These are phyloP conservation scores for Botryotinia convoluta DNA, from an alignment of 2,329 filamentous ascomycete species.

Conservation along the genomic window DNA sequence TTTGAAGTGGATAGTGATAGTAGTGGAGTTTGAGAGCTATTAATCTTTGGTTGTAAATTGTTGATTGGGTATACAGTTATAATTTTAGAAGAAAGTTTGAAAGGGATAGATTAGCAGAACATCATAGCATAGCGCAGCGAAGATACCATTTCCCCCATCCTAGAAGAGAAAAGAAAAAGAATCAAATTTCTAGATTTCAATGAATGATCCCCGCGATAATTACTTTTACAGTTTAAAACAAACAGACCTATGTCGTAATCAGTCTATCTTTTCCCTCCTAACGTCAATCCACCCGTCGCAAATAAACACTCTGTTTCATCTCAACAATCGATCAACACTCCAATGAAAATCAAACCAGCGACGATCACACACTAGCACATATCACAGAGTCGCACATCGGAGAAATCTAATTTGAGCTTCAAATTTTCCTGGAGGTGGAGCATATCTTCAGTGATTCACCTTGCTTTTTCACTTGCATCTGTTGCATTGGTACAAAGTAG, in stretches of 20 bases:
- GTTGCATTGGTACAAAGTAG: neutral
- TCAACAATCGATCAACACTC: neutral
- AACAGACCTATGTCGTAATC: neutral
- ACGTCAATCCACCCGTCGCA: neutral
- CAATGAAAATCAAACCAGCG: neutral
- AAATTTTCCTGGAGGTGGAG: neutral
- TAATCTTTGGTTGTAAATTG: neutral
- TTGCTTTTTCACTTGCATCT: neutral
- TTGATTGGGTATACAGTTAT: neutral
- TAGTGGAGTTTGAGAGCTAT: neutral
- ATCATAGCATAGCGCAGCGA: neutral
- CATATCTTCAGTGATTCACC: neutral
- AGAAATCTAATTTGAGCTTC: neutral
- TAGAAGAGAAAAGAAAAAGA: neutral
- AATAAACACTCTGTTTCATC: neutral
- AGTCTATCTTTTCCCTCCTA: neutral
- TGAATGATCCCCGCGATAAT: too few species aligned
- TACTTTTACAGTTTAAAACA: neutral
- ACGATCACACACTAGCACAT: neutral
- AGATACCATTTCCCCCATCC: neutral
- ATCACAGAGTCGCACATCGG: neutral
- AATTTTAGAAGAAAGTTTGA: neutral
- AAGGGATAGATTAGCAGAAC: neutral
- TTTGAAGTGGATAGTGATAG: neutral
- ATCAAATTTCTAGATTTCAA: neutral